phyloP scores from a whole-genome alignment of 331 rosid genomes.

The Acacia concinna region DNA sequence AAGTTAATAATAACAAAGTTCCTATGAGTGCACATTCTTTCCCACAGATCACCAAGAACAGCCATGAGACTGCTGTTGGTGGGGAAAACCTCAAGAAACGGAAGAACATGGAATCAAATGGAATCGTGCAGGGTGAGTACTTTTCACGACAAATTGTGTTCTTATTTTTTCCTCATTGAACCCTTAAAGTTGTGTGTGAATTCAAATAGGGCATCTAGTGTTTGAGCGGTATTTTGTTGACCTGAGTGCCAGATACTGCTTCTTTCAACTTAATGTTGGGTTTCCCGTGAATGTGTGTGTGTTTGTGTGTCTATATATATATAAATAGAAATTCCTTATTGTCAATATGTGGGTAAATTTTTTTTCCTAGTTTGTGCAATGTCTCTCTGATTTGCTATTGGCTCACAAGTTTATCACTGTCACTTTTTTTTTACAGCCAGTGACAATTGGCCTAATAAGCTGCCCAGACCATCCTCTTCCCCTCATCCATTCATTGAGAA shows the following conservation, averaged over 20 bases:
- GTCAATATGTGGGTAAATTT: slow-evolving; percentile 24
- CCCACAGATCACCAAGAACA: slow-evolving; percentile 46
- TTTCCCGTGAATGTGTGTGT: neutral
- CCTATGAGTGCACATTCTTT: slow-evolving; percentile 40
- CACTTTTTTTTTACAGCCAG: slow-evolving; percentile 53
- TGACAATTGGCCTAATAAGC: slow-evolving; percentile 70
- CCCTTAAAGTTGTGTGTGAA: slow-evolving; percentile 33
- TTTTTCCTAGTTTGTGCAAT: slow-evolving; percentile 23
- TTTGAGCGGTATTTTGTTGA: slow-evolving; percentile 31
- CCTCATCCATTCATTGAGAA: slow-evolving; percentile 55
- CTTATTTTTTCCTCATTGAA: slow-evolving; percentile 35
- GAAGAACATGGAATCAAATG: slow-evolving; percentile 73
- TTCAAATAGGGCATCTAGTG: slow-evolving; percentile 35
- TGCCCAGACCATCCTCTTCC: slow-evolving; percentile 51
- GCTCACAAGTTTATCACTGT: slow-evolving; percentile 32
- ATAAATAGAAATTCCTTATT: neutral
- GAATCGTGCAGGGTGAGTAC: slow-evolving; percentile 84
- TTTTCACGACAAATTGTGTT: slow-evolving; percentile 34
- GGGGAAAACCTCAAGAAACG: slow-evolving; percentile 71
- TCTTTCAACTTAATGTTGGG: neutral
- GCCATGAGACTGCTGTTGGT: slow-evolving; percentile 43
- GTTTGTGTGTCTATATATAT: too few relatives aligned
- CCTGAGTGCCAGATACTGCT: slow-evolving; percentile 21
- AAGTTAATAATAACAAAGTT: slow-evolving; percentile 46
- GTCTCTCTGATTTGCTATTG: slow-evolving; percentile 34